phyloP scores from a whole-genome alignment of 805 yeast genomes.

The Myxozyma mucilagina region DNA sequence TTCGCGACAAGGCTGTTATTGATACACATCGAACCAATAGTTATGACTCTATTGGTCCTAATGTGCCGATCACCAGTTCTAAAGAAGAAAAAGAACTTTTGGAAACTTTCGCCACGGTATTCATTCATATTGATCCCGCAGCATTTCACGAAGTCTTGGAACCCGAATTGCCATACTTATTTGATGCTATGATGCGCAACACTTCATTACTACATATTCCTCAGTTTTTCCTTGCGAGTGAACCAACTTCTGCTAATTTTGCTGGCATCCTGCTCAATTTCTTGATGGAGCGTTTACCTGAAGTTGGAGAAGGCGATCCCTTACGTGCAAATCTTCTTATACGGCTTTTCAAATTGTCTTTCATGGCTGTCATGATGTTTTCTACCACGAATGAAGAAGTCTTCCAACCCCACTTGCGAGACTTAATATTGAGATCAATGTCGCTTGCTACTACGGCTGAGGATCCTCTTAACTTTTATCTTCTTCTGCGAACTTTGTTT shows the following conservation, averaged over 20 bases:
- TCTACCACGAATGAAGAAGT: slow-evolving; percentile 84
- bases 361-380: slow-evolving; percentile 92
- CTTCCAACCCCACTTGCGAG: slow-evolving; percentile 81
- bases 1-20: slow-evolving; percentile 36
- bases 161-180: slow-evolving; percentile 73
- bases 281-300: slow-evolving; percentile 68
- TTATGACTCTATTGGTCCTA: slow-evolving; percentile 70
- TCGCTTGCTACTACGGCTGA: slow-evolving; percentile 78
- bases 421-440: slow-evolving; percentile 76
- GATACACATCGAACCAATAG: slow-evolving; percentile 40
- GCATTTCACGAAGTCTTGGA: slow-evolving; percentile 91
- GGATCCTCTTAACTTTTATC: slow-evolving; percentile 88
- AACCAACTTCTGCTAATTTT: slow-evolving; percentile 89
- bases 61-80: slow-evolving; percentile 79
- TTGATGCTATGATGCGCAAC: slow-evolving; percentile 75
- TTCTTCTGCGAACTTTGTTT: slow-evolving; percentile 82
- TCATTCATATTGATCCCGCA: slow-evolving; percentile 91
- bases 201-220: slow-evolving; percentile 88
- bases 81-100: slow-evolving; percentile 93
- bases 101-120: slow-evolving; percentile 93
- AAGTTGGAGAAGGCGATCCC: slow-evolving; percentile 77
- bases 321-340: slow-evolving; percentile 78
- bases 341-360: slow-evolving; percentile 84
- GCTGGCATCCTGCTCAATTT: slow-evolving; percentile 80
- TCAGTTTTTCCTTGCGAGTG: slow-evolving; percentile 90